Percentiles rank a stretch among this genome's conserved stretches.
phyloP scores from a whole-genome alignment of 2,329 filamentous ascomycete genomes.

The Cryphonectria carpinicola region DNA sequence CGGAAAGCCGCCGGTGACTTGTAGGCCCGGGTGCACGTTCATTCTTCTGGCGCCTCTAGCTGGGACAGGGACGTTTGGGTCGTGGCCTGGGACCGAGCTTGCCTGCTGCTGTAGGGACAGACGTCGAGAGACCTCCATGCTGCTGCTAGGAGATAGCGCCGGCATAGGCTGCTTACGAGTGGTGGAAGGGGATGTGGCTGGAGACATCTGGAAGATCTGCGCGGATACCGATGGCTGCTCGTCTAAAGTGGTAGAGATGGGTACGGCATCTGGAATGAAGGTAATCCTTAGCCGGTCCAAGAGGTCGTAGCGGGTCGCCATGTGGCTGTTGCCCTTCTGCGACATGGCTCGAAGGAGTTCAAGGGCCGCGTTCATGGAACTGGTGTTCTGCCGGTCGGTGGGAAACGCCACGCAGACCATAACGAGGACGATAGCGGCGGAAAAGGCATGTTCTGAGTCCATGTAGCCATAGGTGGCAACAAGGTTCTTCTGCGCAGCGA shows the following conservation, averaged over 20 bases:
- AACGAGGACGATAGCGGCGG: constrained; percentile 56
- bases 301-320: constrained; percentile 42
- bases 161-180: no score
- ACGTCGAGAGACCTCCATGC: neutral
- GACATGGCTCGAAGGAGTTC: constrained; percentile 54
- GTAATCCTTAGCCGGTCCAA: constrained; percentile 38
- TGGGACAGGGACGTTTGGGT: neutral
- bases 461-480: constrained; percentile 62
- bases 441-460: constrained; percentile 60
- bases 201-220: constrained; percentile 4
- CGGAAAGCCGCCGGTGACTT: constrained; percentile 7
- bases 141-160: neutral
- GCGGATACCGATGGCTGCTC: neutral
- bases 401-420: constrained; percentile 60
- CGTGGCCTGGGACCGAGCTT: no score
- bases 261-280: constrained; percentile 30
- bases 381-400: constrained; percentile 43
- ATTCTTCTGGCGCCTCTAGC: neutral
- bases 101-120: neutral
- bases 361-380: constrained; percentile 51
- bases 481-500: constrained; percentile 52
- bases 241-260: neutral
- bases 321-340: constrained; percentile 55
- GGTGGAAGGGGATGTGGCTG: neutral
- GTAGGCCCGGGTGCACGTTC: neutral